Percentiles rank a stretch among this genome's conserved stretches.
Conservation (phyloP, 208 protist genomes). For the Leptomonas seymouri region DNA sequence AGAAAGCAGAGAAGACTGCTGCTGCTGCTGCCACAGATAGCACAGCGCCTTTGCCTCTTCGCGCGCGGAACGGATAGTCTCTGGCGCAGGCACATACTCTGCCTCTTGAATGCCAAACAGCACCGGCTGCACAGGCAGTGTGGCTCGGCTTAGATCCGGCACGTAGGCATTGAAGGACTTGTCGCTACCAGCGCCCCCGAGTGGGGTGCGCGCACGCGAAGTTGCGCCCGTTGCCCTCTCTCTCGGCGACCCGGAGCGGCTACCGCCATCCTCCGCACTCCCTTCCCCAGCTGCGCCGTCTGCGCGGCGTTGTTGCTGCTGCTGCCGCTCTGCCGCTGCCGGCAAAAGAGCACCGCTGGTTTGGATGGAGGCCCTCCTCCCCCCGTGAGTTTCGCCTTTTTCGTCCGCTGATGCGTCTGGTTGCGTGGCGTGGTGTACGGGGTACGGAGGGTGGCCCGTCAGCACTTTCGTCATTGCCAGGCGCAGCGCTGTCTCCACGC, state of each 20-base stretch:
- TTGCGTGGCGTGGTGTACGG: neutral
- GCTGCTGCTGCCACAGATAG: conserved; percentile 21
- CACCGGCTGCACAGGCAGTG: conserved; percentile 14
- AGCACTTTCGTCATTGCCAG: conserved; percentile 29
- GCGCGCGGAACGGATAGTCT: conserved; percentile 17
- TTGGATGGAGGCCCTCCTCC: neutral
- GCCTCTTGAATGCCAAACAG: conserved; percentile 33
- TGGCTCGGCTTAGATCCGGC: conserved; percentile 5
- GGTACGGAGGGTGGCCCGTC: conserved; percentile 9
- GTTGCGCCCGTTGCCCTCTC: neutral
- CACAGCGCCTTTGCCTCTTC: conserved; percentile 28
- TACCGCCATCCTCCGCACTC: neutral
- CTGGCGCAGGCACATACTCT: conserved; percentile 35
- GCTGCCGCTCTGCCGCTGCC: neutral
- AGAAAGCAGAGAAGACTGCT: neutral
- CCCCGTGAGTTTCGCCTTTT: neutral
- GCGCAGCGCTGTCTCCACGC: conserved; percentile 44
- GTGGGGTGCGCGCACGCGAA: neutral
- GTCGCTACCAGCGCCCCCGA: neutral
- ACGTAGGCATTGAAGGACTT: conserved; percentile 7
- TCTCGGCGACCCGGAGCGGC: neutral
- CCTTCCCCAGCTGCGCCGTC: neutral
- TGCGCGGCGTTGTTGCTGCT: neutral
- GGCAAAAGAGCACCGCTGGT: neutral
- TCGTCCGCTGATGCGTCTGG: neutral